Base-by-base conservation (phyloP, 2,329 filamentous ascomycete genomes). In the Falciphora oryzae region DNA sequence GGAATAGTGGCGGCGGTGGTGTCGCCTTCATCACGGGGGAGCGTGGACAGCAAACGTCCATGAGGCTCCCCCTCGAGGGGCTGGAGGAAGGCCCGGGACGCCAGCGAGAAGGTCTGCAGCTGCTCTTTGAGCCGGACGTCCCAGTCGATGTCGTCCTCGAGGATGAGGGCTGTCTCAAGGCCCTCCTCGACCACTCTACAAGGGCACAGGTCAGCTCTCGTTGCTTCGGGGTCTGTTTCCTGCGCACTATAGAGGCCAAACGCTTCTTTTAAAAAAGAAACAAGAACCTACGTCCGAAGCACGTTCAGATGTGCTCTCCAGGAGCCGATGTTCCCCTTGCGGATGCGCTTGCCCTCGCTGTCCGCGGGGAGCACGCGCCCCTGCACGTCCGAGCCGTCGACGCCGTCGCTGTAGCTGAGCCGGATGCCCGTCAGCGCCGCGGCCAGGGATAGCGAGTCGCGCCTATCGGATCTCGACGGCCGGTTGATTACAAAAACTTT, bases 91-190 rank as follows among this genome's bases (percentile, higher is more conserved):
- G 72, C 73, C 18, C 71, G 73, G 4, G 74, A 72, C 0, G 77
- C 76, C 25, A 70, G 68, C 0, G 79, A 76, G 53, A 81, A 78
- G 59, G 73, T 67, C 32, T 69, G 74, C 22, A 85, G 75, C 68
- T 86, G 83, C 0, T 72, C 63, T 38, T 81, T 80, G 29, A 86
- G 70, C 0, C 77, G 74, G 16, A 85, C 71, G 65, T 86, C 84
- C 84, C 84, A 86, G 72, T 86, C 83, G 27, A 79, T 77, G 65
- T 86, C 83, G 68, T 86, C 83, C 69, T 86, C 84, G 31, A 86
- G 70, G 32, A 86, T 81, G 2, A 86, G 72, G 0, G 81, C 82
- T 1, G 79, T 81, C 1, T 75, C 73, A 3, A 83, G 68, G 57
- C 79, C 77, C 14, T 78, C 71, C n/a, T 78, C 73, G 16, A 85